Evolutionary conservation across 495 filamentous ascomycete genomes (phyloP), one percentile per base, ranked within the genome.

Genomic region (Cercophora newfieldiana): DNA sequence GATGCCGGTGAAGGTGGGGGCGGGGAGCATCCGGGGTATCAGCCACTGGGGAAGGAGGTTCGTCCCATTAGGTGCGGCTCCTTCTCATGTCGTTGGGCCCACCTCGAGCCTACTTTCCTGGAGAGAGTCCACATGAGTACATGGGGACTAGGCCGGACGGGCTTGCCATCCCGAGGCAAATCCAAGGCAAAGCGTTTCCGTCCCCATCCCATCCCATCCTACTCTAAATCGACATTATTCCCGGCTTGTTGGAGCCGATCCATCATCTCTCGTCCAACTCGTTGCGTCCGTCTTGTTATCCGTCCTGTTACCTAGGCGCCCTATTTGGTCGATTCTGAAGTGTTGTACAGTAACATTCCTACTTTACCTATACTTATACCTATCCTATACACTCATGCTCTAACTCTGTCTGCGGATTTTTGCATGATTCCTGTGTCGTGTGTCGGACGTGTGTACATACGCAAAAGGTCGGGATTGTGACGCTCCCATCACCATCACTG

Each of bases 151-250:
- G n/a, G 10, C 24, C 19, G n/a, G 50, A 19, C 2, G 19, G 50
- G 21, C 21, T 53, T 26, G 6, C 21, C 50, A 22, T 24, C 24
- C 50, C 50, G 50, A 53, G 50, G 50, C 50, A 53, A 8, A 7
- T 26, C 37, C 50, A 26, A 53, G 50, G 50, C 50, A 53, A 53
- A 53, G 50, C 24, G 50, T 53, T 53, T 53, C 50, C 50, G 50
- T 44, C 50, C 12, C 21, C 50, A 26, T 53, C 6, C 24, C 37
- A 7, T 7, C 22, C 50, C 18, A 3, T 26, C 50, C 12, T 21
- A 53, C 12, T 26, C 8, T 26, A 18, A 18, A 7, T 18, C 37
- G 19, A 2, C 10, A 53, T 53, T 53, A 24, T 53, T 53, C 50
- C 24, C 37, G 37, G 37, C 37, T 44, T 14, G 37, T 6, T 4